A percentile compares a stretch with the other conserved stretches of the same genome.
These are phyloP conservation scores for Misopates orontium DNA, from an alignment of 257 asterid genomes.

Conservation along the genomic window DNA sequence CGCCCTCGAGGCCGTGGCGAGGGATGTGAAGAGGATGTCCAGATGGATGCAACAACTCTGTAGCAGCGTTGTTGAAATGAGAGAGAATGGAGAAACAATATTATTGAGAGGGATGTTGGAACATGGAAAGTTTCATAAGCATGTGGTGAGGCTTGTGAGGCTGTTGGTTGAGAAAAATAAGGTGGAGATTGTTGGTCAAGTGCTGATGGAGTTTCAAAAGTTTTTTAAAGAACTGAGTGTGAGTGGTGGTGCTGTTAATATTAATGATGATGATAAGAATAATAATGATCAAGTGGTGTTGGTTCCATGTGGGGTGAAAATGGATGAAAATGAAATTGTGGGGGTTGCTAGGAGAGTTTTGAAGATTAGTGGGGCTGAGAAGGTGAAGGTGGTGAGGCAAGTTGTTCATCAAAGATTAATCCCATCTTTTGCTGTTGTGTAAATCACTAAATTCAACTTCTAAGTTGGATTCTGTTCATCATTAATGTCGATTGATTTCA, in stretches of 20 bases:
- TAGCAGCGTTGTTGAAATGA: conserved; percentile 20
- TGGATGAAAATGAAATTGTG: conserved; percentile 30
- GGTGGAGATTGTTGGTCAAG: conserved; percentile 38
- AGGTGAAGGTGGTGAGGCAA: conserved; percentile 46
- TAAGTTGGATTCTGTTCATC: too few species aligned
- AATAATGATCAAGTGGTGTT: conserved; percentile 30
- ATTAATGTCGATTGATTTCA: too few species aligned
- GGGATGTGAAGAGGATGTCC: conserved; percentile 43
- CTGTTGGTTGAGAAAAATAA: conserved; percentile 37
- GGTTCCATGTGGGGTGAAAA: conserved; percentile 32
- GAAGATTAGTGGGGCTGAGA: conserved; percentile 43
- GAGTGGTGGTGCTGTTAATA: background rate
- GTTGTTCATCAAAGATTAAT: conserved; percentile 10
- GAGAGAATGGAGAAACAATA: conserved; percentile 37
- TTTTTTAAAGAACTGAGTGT: conserved; percentile 49
- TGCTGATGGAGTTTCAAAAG: conserved; percentile 47
- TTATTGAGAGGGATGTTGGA: conserved; percentile 34
- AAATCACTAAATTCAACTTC: too few species aligned
- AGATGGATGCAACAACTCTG: conserved; percentile 40
- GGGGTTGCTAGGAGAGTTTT: conserved; percentile 40
- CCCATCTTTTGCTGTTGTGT: conserved; percentile 5
- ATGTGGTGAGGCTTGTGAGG: conserved; percentile 45
- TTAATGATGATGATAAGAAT: background rate
- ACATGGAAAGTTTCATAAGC: conserved; percentile 42
- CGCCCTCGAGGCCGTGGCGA: conserved; percentile 33